Evolutionary conservation across 345 rosid species (phyloP), one percentile per base, ranked within the genome.

Genomic region (Arabidopsis suecica): DNA sequence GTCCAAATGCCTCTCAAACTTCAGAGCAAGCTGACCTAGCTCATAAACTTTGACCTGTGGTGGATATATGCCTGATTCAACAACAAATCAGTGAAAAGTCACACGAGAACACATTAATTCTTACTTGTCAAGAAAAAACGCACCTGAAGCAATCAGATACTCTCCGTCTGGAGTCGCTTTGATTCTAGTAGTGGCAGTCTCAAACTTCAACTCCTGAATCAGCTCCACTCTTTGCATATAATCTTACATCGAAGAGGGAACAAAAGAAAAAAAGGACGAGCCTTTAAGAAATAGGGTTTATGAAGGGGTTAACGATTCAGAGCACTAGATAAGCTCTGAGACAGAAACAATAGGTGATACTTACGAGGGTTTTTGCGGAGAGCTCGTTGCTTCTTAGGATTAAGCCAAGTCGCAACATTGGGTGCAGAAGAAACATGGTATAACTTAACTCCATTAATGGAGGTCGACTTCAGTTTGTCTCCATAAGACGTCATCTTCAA

Each of bases 41-140:
- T 92, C 97, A 32, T 90, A 92, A 41, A 92, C 99, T 84, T 95
- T 89, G 42, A 92, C 81, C 69, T 92, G 97, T 18, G 97, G 99
- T 20, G 97, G 99, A 73, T 92, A 87, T 79, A 90, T 87, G 44
- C 97, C 98, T 88, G 75, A 63, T 72, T 51, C 41, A 69, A 56
- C 11, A 66, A 64, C 9, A 2, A 72, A 80, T 78, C 25, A 37
- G 70, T 28, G 60, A 63, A 16, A 71, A 16, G 6, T 1, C 59
- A 10, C 36, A n/a, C n/a, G n/a, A n/a, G n/a, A n/a, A n/a, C n/a
- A n/a, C n/a, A n/a, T n/a, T n/a, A n/a, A n/a, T n/a, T n/a, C n/a
- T n/a, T n/a, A n/a, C n/a, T n/a, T n/a, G n/a, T n/a, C n/a, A n/a
- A n/a, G n/a, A n/a, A n/a, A n/a, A 74, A 66, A 73, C n/a, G 48